These are phyloP conservation scores for Drechslerella dactyloides DNA, from an alignment of 2,329 filamentous ascomycete species.

Conservation along the genomic window DNA sequence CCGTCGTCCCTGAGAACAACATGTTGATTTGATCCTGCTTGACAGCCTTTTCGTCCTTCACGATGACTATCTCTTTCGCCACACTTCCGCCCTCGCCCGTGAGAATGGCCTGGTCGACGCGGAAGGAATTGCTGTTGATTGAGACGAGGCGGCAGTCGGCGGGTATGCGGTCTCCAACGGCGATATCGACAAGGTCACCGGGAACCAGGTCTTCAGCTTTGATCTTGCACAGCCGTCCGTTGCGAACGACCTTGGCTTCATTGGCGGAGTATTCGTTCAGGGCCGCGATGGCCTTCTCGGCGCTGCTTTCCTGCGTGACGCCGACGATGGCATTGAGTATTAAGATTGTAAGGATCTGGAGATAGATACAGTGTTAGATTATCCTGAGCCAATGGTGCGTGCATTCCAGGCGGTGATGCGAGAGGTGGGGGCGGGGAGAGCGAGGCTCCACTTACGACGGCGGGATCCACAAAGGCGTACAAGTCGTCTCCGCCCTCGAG, in stretches of 20 bases:
- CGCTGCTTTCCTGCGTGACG: conserved; percentile 97
- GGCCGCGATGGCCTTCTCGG: conserved; percentile 96
- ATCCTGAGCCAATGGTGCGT: conserved; percentile 68
- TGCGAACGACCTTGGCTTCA: conserved; percentile 89
- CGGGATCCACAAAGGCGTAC: conserved; percentile 96
- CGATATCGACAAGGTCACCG: conserved; percentile 85
- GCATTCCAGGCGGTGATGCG: too few relatives aligned
- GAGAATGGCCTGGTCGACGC: conserved; percentile 93
- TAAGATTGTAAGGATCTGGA: conserved; percentile 90
- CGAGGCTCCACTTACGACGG: conserved; percentile 72
- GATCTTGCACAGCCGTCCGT: conserved; percentile 78
- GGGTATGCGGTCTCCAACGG: conserved; percentile 90
- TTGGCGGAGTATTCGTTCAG: conserved; percentile 99
- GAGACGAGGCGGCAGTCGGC: conserved; percentile 89
- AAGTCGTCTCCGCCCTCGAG: conserved; percentile 93
- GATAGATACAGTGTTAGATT: background rate
- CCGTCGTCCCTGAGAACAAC: conserved; percentile 96
- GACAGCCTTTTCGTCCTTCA: conserved; percentile 82
- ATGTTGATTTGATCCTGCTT: conserved; percentile 98
- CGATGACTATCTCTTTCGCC: conserved; percentile 73
- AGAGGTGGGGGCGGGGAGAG: background rate
- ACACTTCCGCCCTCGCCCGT: conserved; percentile 98
- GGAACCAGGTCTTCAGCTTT: conserved; percentile 98
- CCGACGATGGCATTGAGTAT: conserved; percentile 96
- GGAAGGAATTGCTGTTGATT: conserved; percentile 96